Evolutionary conservation across 1,284 basidiomycete genomes (phyloP).

Genomic region (Cystobasidium sp.): DNA sequence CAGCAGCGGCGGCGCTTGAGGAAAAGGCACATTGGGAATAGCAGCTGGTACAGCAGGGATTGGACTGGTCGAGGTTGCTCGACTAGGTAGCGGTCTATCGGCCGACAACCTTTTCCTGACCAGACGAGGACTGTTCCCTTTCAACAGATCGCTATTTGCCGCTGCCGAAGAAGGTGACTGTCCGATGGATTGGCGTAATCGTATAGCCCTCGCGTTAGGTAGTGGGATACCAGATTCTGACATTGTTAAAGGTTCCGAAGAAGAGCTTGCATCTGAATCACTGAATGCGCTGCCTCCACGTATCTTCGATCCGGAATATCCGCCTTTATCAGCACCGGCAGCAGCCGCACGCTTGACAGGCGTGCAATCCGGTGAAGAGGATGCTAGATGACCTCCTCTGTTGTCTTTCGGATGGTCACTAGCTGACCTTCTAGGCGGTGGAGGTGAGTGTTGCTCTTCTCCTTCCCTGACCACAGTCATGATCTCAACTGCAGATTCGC

Average conservation of each 20-base stretch:
- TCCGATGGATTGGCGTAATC: not conserved
- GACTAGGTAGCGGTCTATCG: slow-evolving; percentile 9
- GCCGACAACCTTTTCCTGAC: slow-evolving; percentile 11
- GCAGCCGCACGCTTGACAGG: slow-evolving; percentile 8
- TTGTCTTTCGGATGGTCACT: slow-evolving; percentile 14
- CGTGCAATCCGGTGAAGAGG: slow-evolving; percentile 19
- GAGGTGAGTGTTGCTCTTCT: slow-evolving; percentile 28
- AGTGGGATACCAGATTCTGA: slow-evolving; percentile 3
- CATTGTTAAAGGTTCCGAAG: not conserved
- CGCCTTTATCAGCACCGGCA: not conserved
- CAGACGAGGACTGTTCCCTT: slow-evolving; percentile 13
- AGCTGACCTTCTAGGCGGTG: slow-evolving; percentile 11
- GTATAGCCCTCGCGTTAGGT: slow-evolving; percentile 11
- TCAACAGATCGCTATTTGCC: not conserved
- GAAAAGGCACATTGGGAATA: slow-evolving; percentile 1
- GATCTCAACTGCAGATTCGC: slow-evolving; percentile 50
- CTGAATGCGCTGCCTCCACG: not conserved
- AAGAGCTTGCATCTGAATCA: slow-evolving; percentile 12
- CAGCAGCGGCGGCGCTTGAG: not conserved
- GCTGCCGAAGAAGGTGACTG: not conserved
- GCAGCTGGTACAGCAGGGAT: not conserved
- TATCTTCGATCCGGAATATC: not conserved
- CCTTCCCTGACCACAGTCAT: slow-evolving; percentile 49
- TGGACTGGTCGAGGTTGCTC: slow-evolving; percentile 22
- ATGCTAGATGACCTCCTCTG: not conserved